Percentiles rank a stretch among this genome's conserved stretches.
phyloP scores from a whole-genome alignment of 306 rosid species.

The Erythrophleum fordii region DNA sequence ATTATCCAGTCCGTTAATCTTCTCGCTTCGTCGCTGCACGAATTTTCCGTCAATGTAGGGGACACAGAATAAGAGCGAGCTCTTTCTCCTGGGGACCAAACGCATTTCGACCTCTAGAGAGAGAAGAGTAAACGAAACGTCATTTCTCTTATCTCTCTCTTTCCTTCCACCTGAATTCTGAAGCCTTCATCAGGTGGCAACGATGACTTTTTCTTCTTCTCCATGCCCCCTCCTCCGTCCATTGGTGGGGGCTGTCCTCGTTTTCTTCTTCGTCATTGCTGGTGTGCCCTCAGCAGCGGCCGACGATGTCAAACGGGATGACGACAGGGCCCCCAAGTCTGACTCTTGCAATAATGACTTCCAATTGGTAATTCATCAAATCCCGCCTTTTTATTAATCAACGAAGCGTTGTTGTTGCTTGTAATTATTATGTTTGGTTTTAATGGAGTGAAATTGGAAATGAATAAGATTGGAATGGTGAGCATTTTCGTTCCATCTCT shows the following conservation, averaged over 20 bases:
- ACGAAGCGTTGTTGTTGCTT: background rate
- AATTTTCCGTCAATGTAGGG: background rate
- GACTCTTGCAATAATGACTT: constrained; percentile 71
- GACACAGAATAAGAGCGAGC: background rate
- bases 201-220: constrained; percentile 50
- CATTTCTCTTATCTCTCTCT: background rate
- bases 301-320: constrained; percentile 56
- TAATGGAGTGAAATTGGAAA: background rate
- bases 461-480: background rate
- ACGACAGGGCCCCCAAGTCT: constrained; percentile 48
- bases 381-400: background rate
- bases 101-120: background rate
- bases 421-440: background rate
- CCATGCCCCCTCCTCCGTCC: background rate
- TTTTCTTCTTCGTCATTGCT: constrained; percentile 43
- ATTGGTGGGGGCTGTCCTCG: constrained; percentile 19
- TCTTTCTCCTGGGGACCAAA: background rate
- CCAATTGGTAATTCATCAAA: constrained; percentile 59
- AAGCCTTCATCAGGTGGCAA: constrained; percentile 28
- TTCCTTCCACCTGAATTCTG: constrained; percentile 14
- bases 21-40: background rate
- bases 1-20: background rate
- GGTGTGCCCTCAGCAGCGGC: constrained; percentile 38
- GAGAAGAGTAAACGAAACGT: background rate
- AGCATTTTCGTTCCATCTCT: background rate